Evolutionary conservation across 441 rosid genomes (phyloP).

Genomic region (Pelargonium cotyledonis): DNA sequence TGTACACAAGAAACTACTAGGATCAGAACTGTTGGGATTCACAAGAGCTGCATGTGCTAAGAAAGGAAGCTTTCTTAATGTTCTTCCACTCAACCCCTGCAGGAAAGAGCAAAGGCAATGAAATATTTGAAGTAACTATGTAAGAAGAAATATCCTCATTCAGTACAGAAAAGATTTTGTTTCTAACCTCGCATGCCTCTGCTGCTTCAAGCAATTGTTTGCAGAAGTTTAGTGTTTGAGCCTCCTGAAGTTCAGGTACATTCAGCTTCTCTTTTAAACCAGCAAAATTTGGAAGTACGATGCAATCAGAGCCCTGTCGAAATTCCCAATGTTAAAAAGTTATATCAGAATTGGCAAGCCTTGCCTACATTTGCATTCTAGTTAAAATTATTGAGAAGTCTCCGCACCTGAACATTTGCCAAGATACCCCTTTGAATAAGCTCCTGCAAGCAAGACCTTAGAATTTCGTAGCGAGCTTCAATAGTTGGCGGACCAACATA

Average conservation of each 20-base stretch:
- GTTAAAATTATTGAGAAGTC: slow-evolving; percentile 4
- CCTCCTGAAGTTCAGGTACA: slow-evolving; percentile 34
- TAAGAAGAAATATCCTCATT: background rate
- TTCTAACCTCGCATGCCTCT: slow-evolving; percentile 71
- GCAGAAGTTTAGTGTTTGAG: slow-evolving; percentile 30
- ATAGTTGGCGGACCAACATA: slow-evolving; percentile 92
- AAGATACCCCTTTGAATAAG: slow-evolving; percentile 66
- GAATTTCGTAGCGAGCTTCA: slow-evolving; percentile 86
- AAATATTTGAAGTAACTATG: background rate
- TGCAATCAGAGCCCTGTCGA: slow-evolving; percentile 43
- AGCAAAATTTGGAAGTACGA: slow-evolving; percentile 52
- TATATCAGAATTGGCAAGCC: background rate
- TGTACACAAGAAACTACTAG: slow-evolving; percentile 54
- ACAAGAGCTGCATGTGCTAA: slow-evolving; percentile 73
- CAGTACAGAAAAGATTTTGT: slow-evolving; percentile 8
- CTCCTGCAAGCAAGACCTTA: slow-evolving; percentile 78
- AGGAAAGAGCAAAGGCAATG: slow-evolving; percentile 14
- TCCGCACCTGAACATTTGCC: slow-evolving; percentile 50
- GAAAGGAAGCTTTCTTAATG: slow-evolving; percentile 86
- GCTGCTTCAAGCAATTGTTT: slow-evolving; percentile 73
- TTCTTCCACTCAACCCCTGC: slow-evolving; percentile 87
- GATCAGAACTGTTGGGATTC: slow-evolving; percentile 49
- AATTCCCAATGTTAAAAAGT: slow-evolving; percentile 13
- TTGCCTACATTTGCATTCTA: background rate
- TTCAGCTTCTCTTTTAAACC: slow-evolving; percentile 52